Conservation (phyloP, 169 alveolate genomes). For the Plasmodium berghei region DNA sequence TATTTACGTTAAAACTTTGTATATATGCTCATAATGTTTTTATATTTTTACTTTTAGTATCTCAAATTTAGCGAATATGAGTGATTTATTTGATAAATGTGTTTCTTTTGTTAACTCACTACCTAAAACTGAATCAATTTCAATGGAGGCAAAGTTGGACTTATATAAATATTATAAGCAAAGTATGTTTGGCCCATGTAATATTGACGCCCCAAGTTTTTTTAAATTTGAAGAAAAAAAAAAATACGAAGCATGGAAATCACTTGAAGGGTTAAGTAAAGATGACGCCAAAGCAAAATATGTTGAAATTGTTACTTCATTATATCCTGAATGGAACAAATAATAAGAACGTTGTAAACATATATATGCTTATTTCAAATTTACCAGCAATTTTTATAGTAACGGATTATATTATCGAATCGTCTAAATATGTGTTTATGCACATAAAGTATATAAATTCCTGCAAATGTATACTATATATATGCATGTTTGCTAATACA, state of each 20-base stretch:
- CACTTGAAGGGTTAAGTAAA: conserved; percentile 86
- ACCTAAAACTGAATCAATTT: conserved; percentile 44
- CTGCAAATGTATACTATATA: too few relatives aligned
- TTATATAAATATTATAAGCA: conserved; percentile 92
- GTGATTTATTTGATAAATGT: conserved; percentile 28
- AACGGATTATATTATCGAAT: too few relatives aligned
- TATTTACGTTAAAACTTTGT: too few relatives aligned
- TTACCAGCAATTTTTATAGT: neutral
- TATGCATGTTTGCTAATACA: too few relatives aligned
- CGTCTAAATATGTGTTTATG: conserved; percentile 12
- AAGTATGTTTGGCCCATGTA: conserved; percentile 94
- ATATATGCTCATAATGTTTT: neutral
- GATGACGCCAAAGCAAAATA: conserved; percentile 92
- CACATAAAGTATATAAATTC: conserved; percentile 2
- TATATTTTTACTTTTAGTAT: neutral
- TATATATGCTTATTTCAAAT: neutral
- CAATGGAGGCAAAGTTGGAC: conserved; percentile 77
- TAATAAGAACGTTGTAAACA: neutral
- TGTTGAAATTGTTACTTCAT: conserved; percentile 78
- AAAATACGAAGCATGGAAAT: conserved; percentile 95
- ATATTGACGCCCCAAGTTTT: conserved; percentile 91
- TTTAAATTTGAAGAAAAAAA: conserved; percentile 88
- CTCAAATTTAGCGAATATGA: neutral
- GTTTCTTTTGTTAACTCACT: conserved; percentile 15
- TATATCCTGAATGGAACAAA: conserved; percentile 80